Conservation (phyloP, 2,329 filamentous ascomycete species). For the Fragosphaeria purpurea region DNA sequence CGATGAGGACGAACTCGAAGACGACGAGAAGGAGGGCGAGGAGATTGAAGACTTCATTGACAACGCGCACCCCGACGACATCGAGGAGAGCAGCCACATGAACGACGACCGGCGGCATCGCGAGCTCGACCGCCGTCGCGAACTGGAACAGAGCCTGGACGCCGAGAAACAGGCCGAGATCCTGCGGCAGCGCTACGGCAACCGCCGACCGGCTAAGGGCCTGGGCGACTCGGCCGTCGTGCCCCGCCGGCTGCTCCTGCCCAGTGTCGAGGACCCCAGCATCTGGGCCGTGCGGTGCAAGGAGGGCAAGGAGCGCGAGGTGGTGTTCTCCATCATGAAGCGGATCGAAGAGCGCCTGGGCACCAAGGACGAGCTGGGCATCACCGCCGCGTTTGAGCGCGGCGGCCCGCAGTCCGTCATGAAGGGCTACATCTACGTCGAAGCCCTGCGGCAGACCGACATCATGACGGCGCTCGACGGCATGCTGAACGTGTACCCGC, state of each 20-base stretch:
- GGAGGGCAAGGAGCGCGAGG: constrained; percentile 89
- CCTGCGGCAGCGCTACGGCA: constrained; percentile 79
- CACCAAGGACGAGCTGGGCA: constrained; percentile 70
- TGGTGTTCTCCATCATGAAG: constrained; percentile 80
- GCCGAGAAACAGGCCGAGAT: constrained; percentile 87
- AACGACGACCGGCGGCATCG: constrained; percentile 87
- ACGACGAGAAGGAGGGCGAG: constrained; percentile 82
- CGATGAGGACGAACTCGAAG: constrained; percentile 79
- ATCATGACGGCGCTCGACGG: constrained; percentile 74
- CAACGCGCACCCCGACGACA: constrained; percentile 82
- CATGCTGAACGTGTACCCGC: constrained; percentile 81
- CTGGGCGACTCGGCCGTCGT: constrained; percentile 64
- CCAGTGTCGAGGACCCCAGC: constrained; percentile 87
- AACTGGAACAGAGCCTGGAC: constrained; percentile 79
- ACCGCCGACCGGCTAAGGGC: constrained; percentile 56
- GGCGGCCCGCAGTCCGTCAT: constrained; percentile 68
- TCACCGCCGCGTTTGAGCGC: constrained; percentile 87
- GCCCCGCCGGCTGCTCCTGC: constrained; percentile 76
- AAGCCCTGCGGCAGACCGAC: constrained; percentile 79
- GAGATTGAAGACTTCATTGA: constrained; percentile 77
- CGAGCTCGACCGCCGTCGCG: constrained; percentile 85
- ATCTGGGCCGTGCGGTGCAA: constrained; percentile 94
- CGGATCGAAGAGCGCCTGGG: constrained; percentile 70
- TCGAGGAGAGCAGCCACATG: constrained; percentile 68
- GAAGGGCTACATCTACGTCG: constrained; percentile 92